A percentile compares a stretch with the other conserved stretches of the same genome.
These are phyloP conservation scores for Apostasia shenzhenica DNA, from an alignment of 106 monocot genomes.

Conservation along the genomic window DNA sequence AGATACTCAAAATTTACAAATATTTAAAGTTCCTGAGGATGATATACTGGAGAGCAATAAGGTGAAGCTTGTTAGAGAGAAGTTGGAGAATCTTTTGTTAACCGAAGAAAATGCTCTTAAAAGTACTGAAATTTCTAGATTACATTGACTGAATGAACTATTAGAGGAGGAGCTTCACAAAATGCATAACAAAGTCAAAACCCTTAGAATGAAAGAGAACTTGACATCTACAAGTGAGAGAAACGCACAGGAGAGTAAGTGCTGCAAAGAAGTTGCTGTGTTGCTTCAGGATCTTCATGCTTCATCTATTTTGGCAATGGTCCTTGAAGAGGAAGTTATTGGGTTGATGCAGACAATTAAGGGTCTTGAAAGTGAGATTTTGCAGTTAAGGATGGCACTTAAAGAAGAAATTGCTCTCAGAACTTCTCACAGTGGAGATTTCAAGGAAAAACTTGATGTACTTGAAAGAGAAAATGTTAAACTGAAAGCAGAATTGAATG, in stretches of 20 bases:
- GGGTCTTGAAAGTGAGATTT: slow-evolving; percentile 34
- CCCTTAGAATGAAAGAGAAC: slow-evolving; percentile 18
- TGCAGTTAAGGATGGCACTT: slow-evolving; percentile 29
- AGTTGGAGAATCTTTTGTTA: slow-evolving; percentile 15
- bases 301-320: slow-evolving; percentile 31
- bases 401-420: slow-evolving; percentile 29
- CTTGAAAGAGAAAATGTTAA: slow-evolving; percentile 41
- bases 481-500: slow-evolving; percentile 51
- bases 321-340: slow-evolving; percentile 53
- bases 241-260: slow-evolving; percentile 9
- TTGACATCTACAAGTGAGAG: slow-evolving; percentile 12
- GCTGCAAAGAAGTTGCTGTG: slow-evolving; percentile 33
- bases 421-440: slow-evolving; percentile 17
- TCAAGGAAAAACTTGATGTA: slow-evolving; percentile 32
- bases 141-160: slow-evolving; percentile 17
- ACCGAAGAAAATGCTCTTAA: slow-evolving; percentile 17
- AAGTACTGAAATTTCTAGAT: slow-evolving; percentile 16
- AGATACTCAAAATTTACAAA: slow-evolving; percentile 14
- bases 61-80: slow-evolving; percentile 18
- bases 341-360: slow-evolving; percentile 41
- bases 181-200: slow-evolving; percentile 18
- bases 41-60: slow-evolving; percentile 14
- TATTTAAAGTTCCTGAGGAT: slow-evolving; percentile 11
- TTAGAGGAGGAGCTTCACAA: slow-evolving; percentile 10
- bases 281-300: slow-evolving; percentile 30